Evolutionary conservation across 176 grass and related monocot species (phyloP), one percentile per base, ranked within the genome.

Genomic region (bread wheat (Triticum aestivum)): DNA sequence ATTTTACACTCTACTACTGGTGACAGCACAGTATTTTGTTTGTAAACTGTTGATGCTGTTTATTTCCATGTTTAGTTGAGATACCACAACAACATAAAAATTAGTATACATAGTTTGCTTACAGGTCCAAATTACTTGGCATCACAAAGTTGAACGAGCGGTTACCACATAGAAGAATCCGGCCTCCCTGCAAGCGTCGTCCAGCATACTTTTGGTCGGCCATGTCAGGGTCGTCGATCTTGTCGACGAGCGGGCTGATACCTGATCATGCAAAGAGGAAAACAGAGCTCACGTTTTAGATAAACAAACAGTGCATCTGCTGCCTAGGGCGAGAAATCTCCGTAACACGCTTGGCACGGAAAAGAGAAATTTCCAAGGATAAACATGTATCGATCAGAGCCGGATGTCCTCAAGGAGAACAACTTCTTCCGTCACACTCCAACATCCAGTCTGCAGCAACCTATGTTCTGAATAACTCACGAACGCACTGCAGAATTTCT

Each of bases 141-240:
- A 41, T 9, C 39, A 41, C 9, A 41, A 45, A 65, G 66, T 39
- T 30, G 1, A 23, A 54, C 11, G 54, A 69, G 68, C 9, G 35
- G 0, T 18, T 96, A 98, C 96, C 93, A 96, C 92, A 92, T 96
- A 98, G 70, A 98, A 96, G 79, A 98, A 96, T 64, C 96, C 92
- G 17, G 93, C 88, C 11, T 91, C 82, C 84, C 84, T 98, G 29
- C 96, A 95, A 67, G 93, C 90, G 8, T 92, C 29, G 45, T 92
- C 88, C 82, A 96, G 81, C 86, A 82, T 37, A 69, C 91, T 92
- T 80, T 74, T 91, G 82, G n/a, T 65, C 61, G 51, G 30, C 49
- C 45, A 49, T 49, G 45, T 13, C 45, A 49, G 45, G 12, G 12
- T 94, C 79, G 94, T 96, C 96, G 71, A 98, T 94, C 84, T 98